phyloP scores from a whole-genome alignment of 1,284 basidiomycete species.

The Ganoderma boninense region DNA sequence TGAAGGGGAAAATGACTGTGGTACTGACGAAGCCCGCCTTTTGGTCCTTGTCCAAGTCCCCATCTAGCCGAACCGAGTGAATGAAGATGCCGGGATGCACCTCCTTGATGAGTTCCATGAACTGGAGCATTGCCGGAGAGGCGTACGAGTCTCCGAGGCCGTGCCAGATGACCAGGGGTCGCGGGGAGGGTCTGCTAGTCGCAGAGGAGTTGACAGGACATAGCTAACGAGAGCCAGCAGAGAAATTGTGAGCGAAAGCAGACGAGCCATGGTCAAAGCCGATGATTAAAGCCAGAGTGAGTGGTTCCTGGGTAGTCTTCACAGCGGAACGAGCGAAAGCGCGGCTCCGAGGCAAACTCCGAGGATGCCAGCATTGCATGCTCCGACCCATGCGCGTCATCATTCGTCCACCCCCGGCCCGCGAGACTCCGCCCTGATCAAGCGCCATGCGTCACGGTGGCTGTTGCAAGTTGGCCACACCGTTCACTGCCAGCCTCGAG shows the following conservation, averaged over 20 bases:
- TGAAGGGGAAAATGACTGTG: too few species aligned
- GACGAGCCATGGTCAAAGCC: neutral
- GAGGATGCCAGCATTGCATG: neutral
- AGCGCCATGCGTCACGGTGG: too few species aligned
- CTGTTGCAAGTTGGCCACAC: too few species aligned
- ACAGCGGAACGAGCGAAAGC: neutral
- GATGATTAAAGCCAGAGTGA: neutral
- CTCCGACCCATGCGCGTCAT: neutral
- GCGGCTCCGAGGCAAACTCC: neutral
- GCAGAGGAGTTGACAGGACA: constrained; percentile 14
- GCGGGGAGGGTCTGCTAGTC: constrained; percentile 30
- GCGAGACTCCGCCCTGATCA: too few species aligned
- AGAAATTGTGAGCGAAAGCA: neutral
- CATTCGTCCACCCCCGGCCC: neutral
- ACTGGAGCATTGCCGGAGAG: constrained; percentile 74
- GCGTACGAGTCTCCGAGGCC: constrained; percentile 82
- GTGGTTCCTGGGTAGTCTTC: neutral
- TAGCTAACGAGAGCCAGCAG: constrained; percentile 10
- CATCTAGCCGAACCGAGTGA: constrained; percentile 80
- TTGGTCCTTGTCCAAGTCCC: constrained; percentile 75
- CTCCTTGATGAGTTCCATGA: constrained; percentile 71
- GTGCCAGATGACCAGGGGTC: constrained; percentile 95
- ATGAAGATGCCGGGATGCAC: constrained; percentile 89
- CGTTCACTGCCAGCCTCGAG: too few species aligned
- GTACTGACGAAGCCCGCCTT: constrained; percentile 81